Conservation (phyloP, 2,329 filamentous ascomycete genomes). For the Paraphoma sp. region DNA sequence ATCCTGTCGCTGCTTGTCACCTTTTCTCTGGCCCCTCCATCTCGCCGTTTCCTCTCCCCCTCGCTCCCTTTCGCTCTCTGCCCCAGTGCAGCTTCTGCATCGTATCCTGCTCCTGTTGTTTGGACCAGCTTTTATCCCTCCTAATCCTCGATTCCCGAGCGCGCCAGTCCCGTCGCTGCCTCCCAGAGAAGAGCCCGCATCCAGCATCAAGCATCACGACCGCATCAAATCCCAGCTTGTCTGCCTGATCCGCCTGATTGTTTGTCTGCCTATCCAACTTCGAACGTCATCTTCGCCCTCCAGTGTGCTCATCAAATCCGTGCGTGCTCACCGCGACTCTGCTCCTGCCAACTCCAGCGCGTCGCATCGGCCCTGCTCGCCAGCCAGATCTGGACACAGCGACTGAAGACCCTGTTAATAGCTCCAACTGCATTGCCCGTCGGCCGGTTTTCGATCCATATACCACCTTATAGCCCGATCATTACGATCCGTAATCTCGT, state of each 20-base stretch:
- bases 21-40: constrained; percentile 57
- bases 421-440: constrained; percentile 44
- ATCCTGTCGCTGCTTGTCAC: constrained; percentile 68
- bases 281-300: constrained; percentile 21
- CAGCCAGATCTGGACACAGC: constrained; percentile 15
- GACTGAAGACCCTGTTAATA: constrained; percentile 44
- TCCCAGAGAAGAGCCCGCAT: constrained; percentile 32
- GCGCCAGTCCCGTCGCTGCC: constrained; percentile 48
- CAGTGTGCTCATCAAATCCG: constrained; percentile 11
- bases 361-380: constrained; percentile 17
- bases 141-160: constrained; percentile 39
- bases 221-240: constrained; percentile 8
- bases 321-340: constrained; percentile 13
- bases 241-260: constrained; percentile 30
- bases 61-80: constrained; percentile 59
- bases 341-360: constrained; percentile 23
- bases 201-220: neutral
- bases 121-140: constrained; percentile 38
- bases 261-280: constrained; percentile 35
- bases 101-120: constrained; percentile 42
- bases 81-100: constrained; percentile 44
- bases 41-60: constrained; percentile 41
- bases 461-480: constrained; percentile 38
- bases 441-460: constrained; percentile 44
- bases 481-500: constrained; percentile 50